Evolutionary conservation across 2,329 filamentous ascomycete species (phyloP).

Genomic region (Aspergillus novoparasiticus): DNA sequence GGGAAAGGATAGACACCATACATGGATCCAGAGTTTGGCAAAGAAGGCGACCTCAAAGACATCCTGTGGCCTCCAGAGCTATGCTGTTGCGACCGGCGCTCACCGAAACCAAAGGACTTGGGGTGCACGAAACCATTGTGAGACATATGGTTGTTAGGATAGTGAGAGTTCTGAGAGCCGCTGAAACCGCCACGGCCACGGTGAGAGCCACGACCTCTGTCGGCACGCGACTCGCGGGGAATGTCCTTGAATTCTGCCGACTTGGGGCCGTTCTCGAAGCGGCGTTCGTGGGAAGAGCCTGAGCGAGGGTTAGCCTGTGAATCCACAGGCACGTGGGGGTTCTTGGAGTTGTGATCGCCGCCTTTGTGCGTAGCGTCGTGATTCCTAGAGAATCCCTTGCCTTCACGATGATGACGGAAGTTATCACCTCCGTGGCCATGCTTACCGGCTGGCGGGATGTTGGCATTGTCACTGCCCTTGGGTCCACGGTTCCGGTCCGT

Average conservation of each 20-base stretch:
- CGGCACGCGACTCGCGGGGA: slow-evolving; percentile 40
- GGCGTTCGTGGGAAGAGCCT: slow-evolving; percentile 35
- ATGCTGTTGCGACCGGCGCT: slow-evolving; percentile 47
- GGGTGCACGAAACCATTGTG: slow-evolving; percentile 44
- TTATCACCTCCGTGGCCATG: slow-evolving; percentile 33
- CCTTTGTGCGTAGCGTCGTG: slow-evolving; percentile 33
- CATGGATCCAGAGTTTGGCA: slow-evolving; percentile 55
- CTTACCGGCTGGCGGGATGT: slow-evolving; percentile 27
- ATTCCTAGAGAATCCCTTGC: slow-evolving; percentile 38
- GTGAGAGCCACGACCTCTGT: slow-evolving; percentile 43
- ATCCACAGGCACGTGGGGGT: slow-evolving; percentile 34
- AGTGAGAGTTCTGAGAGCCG: slow-evolving; percentile 40
- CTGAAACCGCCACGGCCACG: slow-evolving; percentile 45
- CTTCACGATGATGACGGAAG: slow-evolving; percentile 35
- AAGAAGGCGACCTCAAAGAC: slow-evolving; percentile 62
- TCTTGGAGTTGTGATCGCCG: slow-evolving; percentile 31
- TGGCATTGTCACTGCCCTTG: slow-evolving; percentile 37
- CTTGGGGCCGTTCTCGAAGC: slow-evolving; percentile 41
- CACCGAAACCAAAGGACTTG: slow-evolving; percentile 45
- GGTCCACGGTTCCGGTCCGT: slow-evolving; percentile 34
- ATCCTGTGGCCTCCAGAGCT: slow-evolving; percentile 52
- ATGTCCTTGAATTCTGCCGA: slow-evolving; percentile 42
- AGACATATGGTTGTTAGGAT: slow-evolving; percentile 41
- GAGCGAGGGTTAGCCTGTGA: slow-evolving; percentile 35
- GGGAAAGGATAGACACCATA: slow-evolving; percentile 51